A percentile compares a stretch with the other conserved stretches of the same genome.
Conservation (phyloP, 331 rosid genomes). For the Malus hybrid region DNA sequence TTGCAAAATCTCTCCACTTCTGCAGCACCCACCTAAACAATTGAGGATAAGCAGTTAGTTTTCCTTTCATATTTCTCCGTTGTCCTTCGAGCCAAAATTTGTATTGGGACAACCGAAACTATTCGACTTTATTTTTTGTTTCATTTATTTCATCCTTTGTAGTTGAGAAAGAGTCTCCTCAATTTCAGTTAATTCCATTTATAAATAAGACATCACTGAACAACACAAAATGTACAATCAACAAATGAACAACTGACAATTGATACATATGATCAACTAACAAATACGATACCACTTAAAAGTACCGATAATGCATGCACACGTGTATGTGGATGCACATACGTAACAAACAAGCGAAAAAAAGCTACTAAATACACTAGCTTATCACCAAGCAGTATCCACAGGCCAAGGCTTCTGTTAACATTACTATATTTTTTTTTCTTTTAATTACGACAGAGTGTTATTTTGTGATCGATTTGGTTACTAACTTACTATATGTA, state of each 20-base stretch:
- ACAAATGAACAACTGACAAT: neutral
- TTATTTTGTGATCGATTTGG: too few species aligned
- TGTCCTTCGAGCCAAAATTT: neutral
- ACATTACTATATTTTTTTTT: too few species aligned
- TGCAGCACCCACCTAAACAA: constrained; percentile 52
- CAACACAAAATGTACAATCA: neutral
- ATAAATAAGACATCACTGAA: neutral
- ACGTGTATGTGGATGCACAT: too few species aligned
- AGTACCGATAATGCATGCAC: too few species aligned
- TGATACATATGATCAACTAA: neutral
- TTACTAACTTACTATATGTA: too few species aligned
- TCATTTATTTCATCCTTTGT: neutral
- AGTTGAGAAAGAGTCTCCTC: neutral
- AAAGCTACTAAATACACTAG: neutral
- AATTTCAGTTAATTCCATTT: neutral
- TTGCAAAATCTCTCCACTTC: constrained; percentile 77
- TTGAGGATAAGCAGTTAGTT: constrained; percentile 14
- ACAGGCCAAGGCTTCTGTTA: neutral
- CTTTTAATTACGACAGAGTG: too few species aligned
- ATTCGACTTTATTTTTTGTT: neutral
- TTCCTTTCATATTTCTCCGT: neutral
- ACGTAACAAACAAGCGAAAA: neutral
- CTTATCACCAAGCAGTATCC: too few species aligned
- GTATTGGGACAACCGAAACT: neutral
- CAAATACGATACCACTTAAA: too few species aligned